Percentiles rank a stretch among this genome's conserved stretches.
phyloP scores from a whole-genome alignment of 2,329 filamentous ascomycete genomes.

The Fusarium irregulare region DNA sequence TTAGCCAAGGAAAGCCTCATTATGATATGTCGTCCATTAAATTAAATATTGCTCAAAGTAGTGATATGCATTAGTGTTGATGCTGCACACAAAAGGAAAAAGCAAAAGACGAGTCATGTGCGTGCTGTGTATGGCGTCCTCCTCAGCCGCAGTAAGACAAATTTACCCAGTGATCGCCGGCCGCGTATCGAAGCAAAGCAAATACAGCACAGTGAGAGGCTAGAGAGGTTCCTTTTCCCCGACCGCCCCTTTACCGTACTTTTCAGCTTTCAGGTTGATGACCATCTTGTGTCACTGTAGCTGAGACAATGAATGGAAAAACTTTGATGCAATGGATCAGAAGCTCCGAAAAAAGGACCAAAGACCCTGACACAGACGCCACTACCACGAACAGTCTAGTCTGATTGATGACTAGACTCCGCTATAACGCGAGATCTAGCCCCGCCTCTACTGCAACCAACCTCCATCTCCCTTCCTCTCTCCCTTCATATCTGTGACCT shows the following conservation, averaged over 20 bases:
- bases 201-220: background rate
- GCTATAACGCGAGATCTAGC: background rate
- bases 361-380: background rate
- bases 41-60: background rate
- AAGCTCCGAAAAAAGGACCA: background rate
- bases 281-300: background rate
- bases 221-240: background rate
- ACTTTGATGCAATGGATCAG: constrained; percentile 2
- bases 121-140: background rate
- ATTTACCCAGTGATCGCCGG: background rate
- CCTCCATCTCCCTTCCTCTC: background rate
- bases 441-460: constrained; percentile 1
- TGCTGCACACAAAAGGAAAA: background rate
- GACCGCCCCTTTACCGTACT: background rate
- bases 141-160: background rate
- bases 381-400: background rate
- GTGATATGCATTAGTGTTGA: background rate
- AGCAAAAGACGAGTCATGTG: background rate
- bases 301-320: constrained; percentile 22
- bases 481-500: background rate
- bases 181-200: background rate
- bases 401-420: constrained; percentile 8
- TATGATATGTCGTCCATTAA: background rate
- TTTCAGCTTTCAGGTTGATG: background rate
- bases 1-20: background rate